phyloP scores from a whole-genome alignment of 176 grass and related monocot genomes.

The Zea mays region DNA sequence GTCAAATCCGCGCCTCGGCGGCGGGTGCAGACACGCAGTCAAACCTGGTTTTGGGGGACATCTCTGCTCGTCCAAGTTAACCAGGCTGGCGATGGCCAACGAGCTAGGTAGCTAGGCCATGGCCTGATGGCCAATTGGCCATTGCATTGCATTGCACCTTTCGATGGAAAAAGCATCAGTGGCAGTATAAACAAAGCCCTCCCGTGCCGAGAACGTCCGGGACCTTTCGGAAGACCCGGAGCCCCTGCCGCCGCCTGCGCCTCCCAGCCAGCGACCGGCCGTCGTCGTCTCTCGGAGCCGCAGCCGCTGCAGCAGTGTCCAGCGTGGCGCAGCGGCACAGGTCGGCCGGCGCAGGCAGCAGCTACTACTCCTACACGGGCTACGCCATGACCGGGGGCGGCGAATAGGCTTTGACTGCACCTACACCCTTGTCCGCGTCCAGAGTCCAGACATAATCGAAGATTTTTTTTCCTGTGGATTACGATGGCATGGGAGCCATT shows the following conservation, averaged over 20 bases:
- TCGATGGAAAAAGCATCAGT: constrained; percentile 19
- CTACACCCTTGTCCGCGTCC: too few species aligned
- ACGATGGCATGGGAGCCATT: too few species aligned
- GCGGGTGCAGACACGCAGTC: not conserved
- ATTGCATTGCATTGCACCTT: not conserved
- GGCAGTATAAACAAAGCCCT: not conserved
- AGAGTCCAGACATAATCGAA: too few species aligned
- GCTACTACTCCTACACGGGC: not conserved
- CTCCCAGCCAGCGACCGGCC: too few species aligned
- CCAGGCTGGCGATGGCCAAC: too few species aligned
- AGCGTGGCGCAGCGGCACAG: not conserved
- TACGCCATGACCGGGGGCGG: constrained; percentile 18
- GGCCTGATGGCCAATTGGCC: not conserved
- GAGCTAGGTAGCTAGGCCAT: not conserved
- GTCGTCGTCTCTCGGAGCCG: not conserved
- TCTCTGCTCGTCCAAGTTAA: not conserved
- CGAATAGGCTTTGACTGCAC: constrained; percentile 37
- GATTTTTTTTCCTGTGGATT: too few species aligned
- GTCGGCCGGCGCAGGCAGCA: constrained; percentile 20
- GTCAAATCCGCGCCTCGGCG: constrained; percentile 19
- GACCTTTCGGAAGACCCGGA: constrained; percentile 49
- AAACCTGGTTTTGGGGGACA: not conserved
- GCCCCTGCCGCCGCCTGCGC: not conserved
- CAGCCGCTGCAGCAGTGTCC: not conserved
- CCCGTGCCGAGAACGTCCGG: constrained; percentile 1